A percentile compares a stretch with the other conserved stretches of the same genome.
Evolutionary conservation across 2,329 filamentous ascomycete species (phyloP).

Genomic region (Phoma sp.): DNA sequence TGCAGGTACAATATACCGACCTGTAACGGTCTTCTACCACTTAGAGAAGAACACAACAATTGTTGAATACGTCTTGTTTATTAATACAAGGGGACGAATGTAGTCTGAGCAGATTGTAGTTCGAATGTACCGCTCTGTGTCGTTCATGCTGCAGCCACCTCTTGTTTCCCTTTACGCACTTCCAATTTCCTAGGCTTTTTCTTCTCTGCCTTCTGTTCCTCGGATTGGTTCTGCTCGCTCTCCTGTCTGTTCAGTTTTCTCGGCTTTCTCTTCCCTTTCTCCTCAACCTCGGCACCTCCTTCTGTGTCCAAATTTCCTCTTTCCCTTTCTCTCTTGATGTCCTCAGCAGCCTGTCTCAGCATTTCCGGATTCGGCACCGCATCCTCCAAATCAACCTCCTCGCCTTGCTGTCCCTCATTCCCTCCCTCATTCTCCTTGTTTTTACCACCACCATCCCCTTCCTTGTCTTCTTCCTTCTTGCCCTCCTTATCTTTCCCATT

Average conservation of each 20-base stretch:
- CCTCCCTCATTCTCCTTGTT: conserved; percentile 14
- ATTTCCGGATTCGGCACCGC: conserved; percentile 36
- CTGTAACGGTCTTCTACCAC: too few relatives aligned
- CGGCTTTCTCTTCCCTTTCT: conserved; percentile 10
- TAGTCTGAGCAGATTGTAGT: background rate
- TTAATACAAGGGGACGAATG: too few relatives aligned
- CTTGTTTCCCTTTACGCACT: conserved; percentile 25
- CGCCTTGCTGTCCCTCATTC: conserved; percentile 15
- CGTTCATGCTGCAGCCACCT: conserved; percentile 1
- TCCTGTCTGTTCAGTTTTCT: conserved; percentile 18
- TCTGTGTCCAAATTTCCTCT: conserved; percentile 17
- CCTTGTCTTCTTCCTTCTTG: conserved; percentile 8
- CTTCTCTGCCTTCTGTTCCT: conserved; percentile 12
- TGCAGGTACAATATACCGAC: too few relatives aligned
- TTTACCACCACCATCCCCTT: conserved; percentile 14
- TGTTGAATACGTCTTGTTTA: too few relatives aligned
- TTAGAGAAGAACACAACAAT: too few relatives aligned
- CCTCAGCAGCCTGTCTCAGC: conserved; percentile 33
- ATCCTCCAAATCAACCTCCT: conserved; percentile 29
- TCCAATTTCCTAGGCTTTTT: conserved; percentile 30
- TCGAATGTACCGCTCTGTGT: background rate
- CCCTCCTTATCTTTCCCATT: conserved; percentile 16
- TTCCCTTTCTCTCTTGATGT: conserved; percentile 26
- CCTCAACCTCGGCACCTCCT: conserved; percentile 11
- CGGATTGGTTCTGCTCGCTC: conserved; percentile 3